These are phyloP conservation scores for Coemansia sp. DNA, from an alignment of 192 early-diverging fungal genomes.

Conservation along the genomic window DNA sequence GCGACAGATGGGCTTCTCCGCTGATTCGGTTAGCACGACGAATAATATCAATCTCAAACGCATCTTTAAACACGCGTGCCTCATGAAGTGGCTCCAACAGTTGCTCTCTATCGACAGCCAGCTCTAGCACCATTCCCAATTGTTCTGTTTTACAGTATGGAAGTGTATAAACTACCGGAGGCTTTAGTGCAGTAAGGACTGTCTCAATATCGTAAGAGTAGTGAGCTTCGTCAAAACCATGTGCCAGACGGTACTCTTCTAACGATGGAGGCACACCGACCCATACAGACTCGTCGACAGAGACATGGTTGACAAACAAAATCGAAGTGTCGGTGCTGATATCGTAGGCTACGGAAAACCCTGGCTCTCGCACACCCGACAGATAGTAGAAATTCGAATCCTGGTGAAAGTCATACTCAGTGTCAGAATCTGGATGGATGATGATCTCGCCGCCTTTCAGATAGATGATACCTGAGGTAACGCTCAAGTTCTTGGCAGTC, in stretches of 20 bases:
- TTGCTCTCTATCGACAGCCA: conserved; percentile 17
- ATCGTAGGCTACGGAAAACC: conserved; percentile 70
- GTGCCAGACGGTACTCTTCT: conserved; percentile 54
- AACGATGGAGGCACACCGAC: conserved; percentile 66
- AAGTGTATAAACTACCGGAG: conserved; percentile 56
- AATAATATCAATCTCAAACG: conserved; percentile 73
- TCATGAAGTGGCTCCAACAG: conserved; percentile 69
- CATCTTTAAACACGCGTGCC: conserved; percentile 77
- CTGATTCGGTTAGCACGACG: conserved; percentile 76
- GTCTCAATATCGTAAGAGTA: conserved; percentile 58
- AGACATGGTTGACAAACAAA: conserved; percentile 68
- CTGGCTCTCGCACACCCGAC: conserved; percentile 74
- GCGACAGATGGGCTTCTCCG: conserved; percentile 69
- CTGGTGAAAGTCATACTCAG: conserved; percentile 81
- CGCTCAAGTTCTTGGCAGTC: conserved; percentile 60
- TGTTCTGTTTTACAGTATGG: conserved; percentile 46
- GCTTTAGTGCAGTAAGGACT: conserved; percentile 46
- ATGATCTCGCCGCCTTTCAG: conserved; percentile 57
- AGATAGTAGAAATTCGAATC: conserved; percentile 88
- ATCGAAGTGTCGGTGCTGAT: conserved; percentile 57
- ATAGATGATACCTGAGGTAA: conserved; percentile 60
- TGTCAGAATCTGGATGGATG: conserved; percentile 70
- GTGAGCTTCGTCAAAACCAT: conserved; percentile 71
- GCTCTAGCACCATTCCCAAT: conserved; percentile 20
- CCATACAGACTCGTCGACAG: conserved; percentile 76